Conservation (phyloP, 352 stramenopile species). For the Phytophthora ramorum region DNA sequence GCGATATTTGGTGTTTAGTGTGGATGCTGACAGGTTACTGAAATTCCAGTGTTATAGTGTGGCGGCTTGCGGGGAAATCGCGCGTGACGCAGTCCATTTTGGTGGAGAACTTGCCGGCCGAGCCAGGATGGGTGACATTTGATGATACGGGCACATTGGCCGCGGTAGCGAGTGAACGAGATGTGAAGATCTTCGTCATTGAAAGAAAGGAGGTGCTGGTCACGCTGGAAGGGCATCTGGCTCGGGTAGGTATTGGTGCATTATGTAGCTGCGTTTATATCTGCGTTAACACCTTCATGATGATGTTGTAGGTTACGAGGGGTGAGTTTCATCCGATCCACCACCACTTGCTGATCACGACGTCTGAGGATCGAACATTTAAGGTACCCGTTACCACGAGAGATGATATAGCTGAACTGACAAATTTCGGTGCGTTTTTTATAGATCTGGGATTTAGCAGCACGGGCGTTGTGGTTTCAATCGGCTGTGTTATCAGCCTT, state of each 20-base stretch:
- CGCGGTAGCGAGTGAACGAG: slow-evolving; percentile 52
- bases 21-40: not conserved
- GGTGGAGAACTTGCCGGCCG: slow-evolving; percentile 43
- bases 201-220: slow-evolving; percentile 60
- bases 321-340: slow-evolving; percentile 78
- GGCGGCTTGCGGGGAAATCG: slow-evolving; percentile 47
- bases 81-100: slow-evolving; percentile 46
- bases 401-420: not conserved
- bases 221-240: slow-evolving; percentile 77
- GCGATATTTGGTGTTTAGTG: not conserved
- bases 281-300: not conserved
- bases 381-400: slow-evolving; percentile 47
- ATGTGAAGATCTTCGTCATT: slow-evolving; percentile 68
- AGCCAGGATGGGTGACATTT: slow-evolving; percentile 64
- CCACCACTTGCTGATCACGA: slow-evolving; percentile 72
- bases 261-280: not conserved
- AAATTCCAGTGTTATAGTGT: slow-evolving; percentile 62
- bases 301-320: slow-evolving; percentile 57
- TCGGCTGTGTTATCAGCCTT: slow-evolving; percentile 81
- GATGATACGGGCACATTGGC: slow-evolving; percentile 70
- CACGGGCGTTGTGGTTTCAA: slow-evolving; percentile 72
- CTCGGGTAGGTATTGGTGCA: slow-evolving; percentile 41
- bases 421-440: not conserved
- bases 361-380: slow-evolving; percentile 86
- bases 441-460: slow-evolving; percentile 82